These are phyloP conservation scores for Ormosia emarginata DNA, from an alignment of 306 rosid genomes.

Conservation along the genomic window DNA sequence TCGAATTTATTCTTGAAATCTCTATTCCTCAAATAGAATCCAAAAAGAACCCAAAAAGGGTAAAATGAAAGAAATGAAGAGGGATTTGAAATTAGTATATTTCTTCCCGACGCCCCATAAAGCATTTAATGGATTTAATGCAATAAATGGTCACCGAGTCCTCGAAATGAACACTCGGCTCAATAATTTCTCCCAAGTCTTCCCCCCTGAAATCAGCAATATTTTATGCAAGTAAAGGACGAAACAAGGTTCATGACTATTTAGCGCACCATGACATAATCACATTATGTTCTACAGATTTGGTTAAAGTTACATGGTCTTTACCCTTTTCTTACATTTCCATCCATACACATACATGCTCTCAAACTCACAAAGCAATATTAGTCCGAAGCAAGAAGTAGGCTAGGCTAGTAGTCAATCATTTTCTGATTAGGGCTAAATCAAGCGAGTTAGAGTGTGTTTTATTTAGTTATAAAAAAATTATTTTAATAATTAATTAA, in stretches of 20 bases:
- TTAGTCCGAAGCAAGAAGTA: not conserved
- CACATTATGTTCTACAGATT: not conserved
- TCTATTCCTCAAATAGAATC: too few species aligned
- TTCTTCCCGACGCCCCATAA: too few species aligned
- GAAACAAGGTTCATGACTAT: not conserved
- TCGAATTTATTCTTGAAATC: too few species aligned
- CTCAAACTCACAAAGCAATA: not conserved
- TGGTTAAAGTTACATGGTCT: not conserved
- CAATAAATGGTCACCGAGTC: not conserved
- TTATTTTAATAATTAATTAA: too few species aligned
- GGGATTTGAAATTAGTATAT: too few species aligned
- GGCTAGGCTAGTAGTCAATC: too few species aligned
- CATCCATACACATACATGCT: not conserved
- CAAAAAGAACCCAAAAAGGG: too few species aligned
- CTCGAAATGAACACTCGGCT: not conserved
- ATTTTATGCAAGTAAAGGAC: not conserved
- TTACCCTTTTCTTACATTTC: slow-evolving; percentile 30
- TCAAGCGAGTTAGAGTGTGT: too few species aligned
- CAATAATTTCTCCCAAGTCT: not conserved
- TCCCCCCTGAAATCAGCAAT: not conserved
- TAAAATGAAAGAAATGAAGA: too few species aligned
- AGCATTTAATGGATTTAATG: not conserved
- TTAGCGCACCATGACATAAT: slow-evolving; percentile 13
- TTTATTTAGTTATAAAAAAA: too few species aligned
- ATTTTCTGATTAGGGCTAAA: too few species aligned